phyloP scores from a whole-genome alignment of 768 basidiomycete species.

The Termitomyces sp. region DNA sequence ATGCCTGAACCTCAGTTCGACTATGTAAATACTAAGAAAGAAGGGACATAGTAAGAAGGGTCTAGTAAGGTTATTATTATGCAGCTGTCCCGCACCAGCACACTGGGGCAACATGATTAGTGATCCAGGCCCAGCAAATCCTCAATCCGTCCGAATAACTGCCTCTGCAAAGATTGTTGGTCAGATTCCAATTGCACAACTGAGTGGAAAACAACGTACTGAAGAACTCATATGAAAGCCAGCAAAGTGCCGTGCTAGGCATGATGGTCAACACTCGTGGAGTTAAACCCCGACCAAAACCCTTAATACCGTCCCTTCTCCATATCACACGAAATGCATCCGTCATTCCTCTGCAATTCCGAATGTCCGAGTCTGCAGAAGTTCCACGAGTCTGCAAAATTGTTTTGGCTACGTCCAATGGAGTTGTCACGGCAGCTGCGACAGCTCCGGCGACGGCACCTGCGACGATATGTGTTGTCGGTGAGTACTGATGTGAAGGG shows the following conservation, averaged over 20 bases:
- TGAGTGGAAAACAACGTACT: constrained; percentile 52
- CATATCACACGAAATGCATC: constrained; percentile 90
- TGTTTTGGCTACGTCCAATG: constrained; percentile 96
- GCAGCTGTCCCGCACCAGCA: constrained; percentile 7
- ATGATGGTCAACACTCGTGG: constrained; percentile 93
- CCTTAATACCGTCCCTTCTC: constrained; percentile 77
- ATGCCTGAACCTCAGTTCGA: constrained; percentile 2
- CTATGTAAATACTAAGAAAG: constrained; percentile 3
- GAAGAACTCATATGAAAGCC: constrained; percentile 98
- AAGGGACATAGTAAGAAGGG: constrained; percentile 10
- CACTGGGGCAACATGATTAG: neutral
- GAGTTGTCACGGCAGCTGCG: constrained; percentile 93
- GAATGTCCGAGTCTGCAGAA: constrained; percentile 80
- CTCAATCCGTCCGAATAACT: constrained; percentile 52
- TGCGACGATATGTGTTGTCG: constrained; percentile 86
- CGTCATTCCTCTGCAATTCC: constrained; percentile 75
- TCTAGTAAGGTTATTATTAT: constrained; percentile 4
- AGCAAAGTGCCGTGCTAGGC: constrained; percentile 96
- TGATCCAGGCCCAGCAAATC: neutral
- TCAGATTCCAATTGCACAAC: constrained; percentile 7
- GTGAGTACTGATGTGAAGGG: constrained; percentile 83
- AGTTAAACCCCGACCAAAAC: constrained; percentile 82
- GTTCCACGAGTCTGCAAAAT: constrained; percentile 92
- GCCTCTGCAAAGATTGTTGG: constrained; percentile 40
- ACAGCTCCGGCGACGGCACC: constrained; percentile 92